These are phyloP conservation scores for Claviceps humidiphila DNA, from an alignment of 2,329 filamentous ascomycete species.

Conservation along the genomic window DNA sequence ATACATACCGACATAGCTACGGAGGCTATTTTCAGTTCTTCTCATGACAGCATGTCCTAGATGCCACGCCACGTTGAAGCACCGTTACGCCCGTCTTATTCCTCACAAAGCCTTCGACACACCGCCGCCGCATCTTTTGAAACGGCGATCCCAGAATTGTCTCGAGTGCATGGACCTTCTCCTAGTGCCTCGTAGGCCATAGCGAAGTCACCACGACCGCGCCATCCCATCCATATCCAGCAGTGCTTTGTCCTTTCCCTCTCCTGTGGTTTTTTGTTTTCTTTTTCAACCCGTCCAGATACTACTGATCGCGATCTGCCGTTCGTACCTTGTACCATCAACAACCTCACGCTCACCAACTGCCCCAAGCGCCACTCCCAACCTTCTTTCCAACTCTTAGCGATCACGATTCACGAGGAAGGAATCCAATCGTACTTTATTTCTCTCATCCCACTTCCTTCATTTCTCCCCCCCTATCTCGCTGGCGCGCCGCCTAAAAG, in stretches of 20 bases:
- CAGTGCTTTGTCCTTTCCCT: background rate
- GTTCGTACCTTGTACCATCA: too few species aligned
- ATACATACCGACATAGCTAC: too few species aligned
- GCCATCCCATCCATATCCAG: background rate
- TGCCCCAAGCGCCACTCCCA: too few species aligned
- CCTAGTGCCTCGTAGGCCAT: background rate
- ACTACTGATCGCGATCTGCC: too few species aligned
- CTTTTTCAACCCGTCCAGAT: background rate
- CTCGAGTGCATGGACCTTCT: slow-evolving; percentile 5
- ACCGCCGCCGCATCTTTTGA: slow-evolving; percentile 4
- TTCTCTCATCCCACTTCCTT: too few species aligned
- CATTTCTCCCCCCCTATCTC: too few species aligned
- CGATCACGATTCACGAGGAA: too few species aligned
- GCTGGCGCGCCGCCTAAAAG: too few species aligned
- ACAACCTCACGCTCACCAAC: too few species aligned
- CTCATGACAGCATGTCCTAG: background rate
- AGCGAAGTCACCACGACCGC: background rate
- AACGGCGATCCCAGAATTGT: slow-evolving; percentile 8
- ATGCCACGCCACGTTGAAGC: background rate
- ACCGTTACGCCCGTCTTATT: background rate
- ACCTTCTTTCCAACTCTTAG: too few species aligned
- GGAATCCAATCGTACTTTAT: too few species aligned
- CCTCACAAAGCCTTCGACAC: background rate
- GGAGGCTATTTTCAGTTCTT: too few species aligned
- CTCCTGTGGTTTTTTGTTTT: background rate